These are phyloP conservation scores for Phytophthora litchii DNA, from an alignment of 352 stramenopile species.

Conservation along the genomic window DNA sequence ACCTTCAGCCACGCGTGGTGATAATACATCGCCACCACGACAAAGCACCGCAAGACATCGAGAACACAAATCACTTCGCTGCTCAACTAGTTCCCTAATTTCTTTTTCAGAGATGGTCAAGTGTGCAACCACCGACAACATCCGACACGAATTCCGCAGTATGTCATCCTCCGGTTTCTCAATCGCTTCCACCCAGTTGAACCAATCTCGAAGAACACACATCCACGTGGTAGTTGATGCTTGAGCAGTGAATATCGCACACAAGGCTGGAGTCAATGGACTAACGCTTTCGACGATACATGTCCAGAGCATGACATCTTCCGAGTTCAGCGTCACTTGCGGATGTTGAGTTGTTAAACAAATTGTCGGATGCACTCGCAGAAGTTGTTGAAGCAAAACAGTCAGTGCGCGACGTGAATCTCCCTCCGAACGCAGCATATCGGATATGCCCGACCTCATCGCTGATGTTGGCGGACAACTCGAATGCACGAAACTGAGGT, in stretches of 20 bases:
- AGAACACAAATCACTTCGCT: constrained; percentile 22
- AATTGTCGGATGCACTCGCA: constrained; percentile 15
- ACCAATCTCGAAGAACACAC: constrained; percentile 33
- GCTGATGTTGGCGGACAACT: constrained; percentile 15
- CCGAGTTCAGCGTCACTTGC: constrained; percentile 3
- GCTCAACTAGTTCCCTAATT: constrained; percentile 1
- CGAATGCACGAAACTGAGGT: constrained; percentile 59
- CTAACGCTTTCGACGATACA: constrained; percentile 33
- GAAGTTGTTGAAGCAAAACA: constrained; percentile 29
- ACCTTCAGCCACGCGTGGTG: constrained; percentile 24
- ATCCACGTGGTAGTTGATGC: constrained; percentile 20
- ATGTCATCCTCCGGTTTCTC: constrained; percentile 11
- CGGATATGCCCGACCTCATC: constrained; percentile 45
- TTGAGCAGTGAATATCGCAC: constrained; percentile 24
- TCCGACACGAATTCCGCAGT: constrained; percentile 30
- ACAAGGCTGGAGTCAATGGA: constrained; percentile 21
- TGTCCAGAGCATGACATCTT: constrained; percentile 43
- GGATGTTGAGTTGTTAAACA: constrained; percentile 9
- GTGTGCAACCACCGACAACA: constrained; percentile 29
- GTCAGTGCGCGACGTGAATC: constrained; percentile 24
- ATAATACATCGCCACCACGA: constrained; percentile 7
- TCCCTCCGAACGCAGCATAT: constrained; percentile 50
- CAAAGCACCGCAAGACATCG: constrained; percentile 23
- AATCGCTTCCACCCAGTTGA: constrained; percentile 11
- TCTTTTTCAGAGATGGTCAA: constrained; percentile 13